Base-by-base conservation (phyloP, 805 yeast genomes). In the Candida sanyiensis region DNA sequence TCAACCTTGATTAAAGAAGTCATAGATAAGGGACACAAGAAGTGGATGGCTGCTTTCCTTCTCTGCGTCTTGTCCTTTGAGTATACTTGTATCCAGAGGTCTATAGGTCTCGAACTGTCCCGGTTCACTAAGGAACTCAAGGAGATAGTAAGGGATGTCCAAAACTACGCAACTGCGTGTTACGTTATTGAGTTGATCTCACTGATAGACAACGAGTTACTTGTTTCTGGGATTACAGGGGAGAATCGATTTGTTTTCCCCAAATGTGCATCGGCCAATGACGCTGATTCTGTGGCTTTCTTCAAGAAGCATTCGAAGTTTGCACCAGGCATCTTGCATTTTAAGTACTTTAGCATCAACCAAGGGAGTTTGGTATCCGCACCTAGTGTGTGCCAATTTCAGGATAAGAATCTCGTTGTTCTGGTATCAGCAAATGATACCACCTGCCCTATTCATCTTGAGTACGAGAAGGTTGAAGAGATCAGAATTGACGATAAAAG, bases 11-110 rank as follows among this genome's bases (percentile, higher is more conserved):
- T 46, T 4, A 38, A 45, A 0, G 47, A 45, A 19, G 36, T 37
- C 8, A 11, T 47, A 6, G n/a, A 33, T 4, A 23, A 20, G 8
- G 38, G 39, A 28, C 19, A 35, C 6, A 45, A 47, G 23, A 52
- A 55, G 20, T 55, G 59, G 59, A 55, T 53, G 38, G 58, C 54
- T 3, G 43, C 51, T 1, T 53, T 55, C 23, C 29, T 53, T 9
- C 34, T 55, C 28, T 53, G 55, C 26, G 48, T 48, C 9, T 39
- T 55, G 33, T 39, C 51, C n/a, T 50, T 48, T 30, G 56, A 54
- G 28, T 54, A 52, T 28, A 7, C 42, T 6, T 16, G 40, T 18
- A 32, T 42, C 7, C 42, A 35, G 13, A 13, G 20, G 2, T 16
- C 18, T 5, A 28, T 37, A 12, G 18, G 22, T 1, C 25, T 13